Evolutionary conservation across 768 basidiomycete species (phyloP), one percentile per base, ranked within the genome.

Genomic region (Termitomyces eurrhizus): DNA sequence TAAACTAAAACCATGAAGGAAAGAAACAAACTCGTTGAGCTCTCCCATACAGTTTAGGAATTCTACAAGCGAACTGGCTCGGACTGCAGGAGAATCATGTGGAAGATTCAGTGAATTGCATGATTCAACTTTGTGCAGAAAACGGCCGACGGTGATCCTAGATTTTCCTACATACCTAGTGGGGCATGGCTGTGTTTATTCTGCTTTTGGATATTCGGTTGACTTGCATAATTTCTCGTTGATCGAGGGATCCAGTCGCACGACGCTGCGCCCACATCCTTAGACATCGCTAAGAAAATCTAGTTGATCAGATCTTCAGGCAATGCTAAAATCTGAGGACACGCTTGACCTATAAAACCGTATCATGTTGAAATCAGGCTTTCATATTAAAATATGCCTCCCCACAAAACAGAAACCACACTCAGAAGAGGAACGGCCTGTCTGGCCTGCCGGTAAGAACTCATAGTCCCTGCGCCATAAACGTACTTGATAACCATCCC

Each of bases 401-500:
- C 67, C 18, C 64, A 66, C 57, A 68, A 68, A 46, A 59, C 52
- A 26, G 67, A 66, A 8, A 62, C 60, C 16, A 64, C 64, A 44
- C 68, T 80, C 49, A 74, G 75, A 62, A 70, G 79, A 53, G 79
- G 78, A 46, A 72, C 75, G 42, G 79, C 79, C 24, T 79, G 78
- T 68, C 69, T 80, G 18, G 75, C 75, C 33, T 79, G 78, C 67
- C 69, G 79, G 78, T 80, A 63, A 65, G 77, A n/a, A 26, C 16
- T 7, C 2, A 39, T 35, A 26, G 39, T 35, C n/a, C 24, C 26
- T n/a, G 44, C 12, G 13, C 29, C 21, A 14, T 11, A 12, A 41
- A 42, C 18, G n/a, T 42, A 39, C 14, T 44, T 48, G 6, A 50
- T 48, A 42, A 29, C 37, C 13, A 21, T 52, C 32, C 12, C 37